These are phyloP conservation scores for Suhomyces wounanorum DNA, from an alignment of 1,139 yeast genomes.

Conservation along the genomic window DNA sequence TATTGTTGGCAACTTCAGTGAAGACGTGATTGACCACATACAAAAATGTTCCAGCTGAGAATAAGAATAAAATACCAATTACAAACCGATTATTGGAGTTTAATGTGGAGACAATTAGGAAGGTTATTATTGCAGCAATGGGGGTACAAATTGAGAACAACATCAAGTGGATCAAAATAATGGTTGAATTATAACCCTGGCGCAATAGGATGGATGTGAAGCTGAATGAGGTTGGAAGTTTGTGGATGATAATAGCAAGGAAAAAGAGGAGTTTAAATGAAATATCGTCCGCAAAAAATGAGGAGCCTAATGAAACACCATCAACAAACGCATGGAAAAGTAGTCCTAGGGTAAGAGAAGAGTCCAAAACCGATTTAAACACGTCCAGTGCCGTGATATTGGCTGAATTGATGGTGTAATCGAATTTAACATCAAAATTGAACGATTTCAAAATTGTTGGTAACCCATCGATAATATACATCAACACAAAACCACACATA, in stretches of 20 bases:
- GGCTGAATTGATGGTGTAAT: constrained; percentile 5
- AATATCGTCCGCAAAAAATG: constrained; percentile 48
- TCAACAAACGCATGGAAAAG: constrained; percentile 70
- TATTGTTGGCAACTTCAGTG: constrained; percentile 32
- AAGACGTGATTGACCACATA: constrained; percentile 70
- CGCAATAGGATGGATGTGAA: constrained; percentile 58
- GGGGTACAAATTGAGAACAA: constrained; percentile 58
- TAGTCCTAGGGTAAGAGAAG: constrained; percentile 60
- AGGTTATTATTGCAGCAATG: constrained; percentile 50
- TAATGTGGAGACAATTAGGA: constrained; percentile 32
- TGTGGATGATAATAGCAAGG: constrained; percentile 66
- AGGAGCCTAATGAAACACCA: constrained; percentile 73
- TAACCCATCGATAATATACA: constrained; percentile 51
- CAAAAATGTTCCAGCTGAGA: constrained; percentile 73
- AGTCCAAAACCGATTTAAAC: constrained; percentile 24
- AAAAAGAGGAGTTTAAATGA: constrained; percentile 54
- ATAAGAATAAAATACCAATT: constrained; percentile 55
- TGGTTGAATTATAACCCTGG: constrained; percentile 27
- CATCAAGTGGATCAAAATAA: constrained; percentile 44
- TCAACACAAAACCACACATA: constrained; percentile 51
- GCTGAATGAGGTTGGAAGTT: constrained; percentile 76
- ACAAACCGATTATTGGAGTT: constrained; percentile 35
- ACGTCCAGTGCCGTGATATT: neutral
- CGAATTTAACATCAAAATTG: constrained; percentile 12
- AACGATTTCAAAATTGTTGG: constrained; percentile 10